Evolutionary conservation across 1,284 basidiomycete genomes (phyloP).

Genomic region (Ceratobasidium sp.): DNA sequence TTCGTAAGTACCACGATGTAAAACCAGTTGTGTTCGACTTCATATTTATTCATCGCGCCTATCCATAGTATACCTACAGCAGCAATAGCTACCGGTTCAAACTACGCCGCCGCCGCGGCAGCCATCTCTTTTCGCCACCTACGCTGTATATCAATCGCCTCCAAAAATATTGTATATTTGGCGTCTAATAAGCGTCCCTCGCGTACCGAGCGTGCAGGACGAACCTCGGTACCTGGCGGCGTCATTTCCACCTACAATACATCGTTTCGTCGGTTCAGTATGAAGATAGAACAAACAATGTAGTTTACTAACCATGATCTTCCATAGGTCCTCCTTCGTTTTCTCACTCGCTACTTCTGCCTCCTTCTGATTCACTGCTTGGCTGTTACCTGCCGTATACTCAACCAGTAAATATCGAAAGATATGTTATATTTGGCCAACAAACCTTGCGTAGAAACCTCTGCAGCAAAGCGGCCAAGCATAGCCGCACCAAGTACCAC

Average conservation of each 20-base stretch:
- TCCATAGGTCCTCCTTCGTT: constrained; percentile 84
- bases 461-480: constrained; percentile 89
- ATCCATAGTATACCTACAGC: background rate
- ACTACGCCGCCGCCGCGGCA: constrained; percentile 53
- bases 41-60: background rate
- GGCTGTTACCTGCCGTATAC: constrained; percentile 50
- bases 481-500: constrained; percentile 96
- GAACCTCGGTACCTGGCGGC: constrained; percentile 80
- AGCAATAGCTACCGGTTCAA: background rate
- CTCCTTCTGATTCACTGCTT: constrained; percentile 57
- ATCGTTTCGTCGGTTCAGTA: background rate
- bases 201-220: constrained; percentile 72
- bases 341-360: constrained; percentile 65
- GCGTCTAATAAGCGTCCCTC: constrained; percentile 85
- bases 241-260: constrained; percentile 87
- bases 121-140: constrained; percentile 81
- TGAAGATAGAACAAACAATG: too few relatives aligned
- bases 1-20: too few relatives aligned
- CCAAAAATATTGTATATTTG: constrained; percentile 95
- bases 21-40: background rate
- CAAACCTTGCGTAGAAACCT: constrained; percentile 62
- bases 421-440: constrained; percentile 27
- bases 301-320: constrained; percentile 81
- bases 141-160: constrained; percentile 89
- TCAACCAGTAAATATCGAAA: constrained; percentile 34